Evolutionary conservation across 495 filamentous ascomycete species (phyloP), one percentile per base, ranked within the genome.

Genomic region (Acidiella bohemica): DNA sequence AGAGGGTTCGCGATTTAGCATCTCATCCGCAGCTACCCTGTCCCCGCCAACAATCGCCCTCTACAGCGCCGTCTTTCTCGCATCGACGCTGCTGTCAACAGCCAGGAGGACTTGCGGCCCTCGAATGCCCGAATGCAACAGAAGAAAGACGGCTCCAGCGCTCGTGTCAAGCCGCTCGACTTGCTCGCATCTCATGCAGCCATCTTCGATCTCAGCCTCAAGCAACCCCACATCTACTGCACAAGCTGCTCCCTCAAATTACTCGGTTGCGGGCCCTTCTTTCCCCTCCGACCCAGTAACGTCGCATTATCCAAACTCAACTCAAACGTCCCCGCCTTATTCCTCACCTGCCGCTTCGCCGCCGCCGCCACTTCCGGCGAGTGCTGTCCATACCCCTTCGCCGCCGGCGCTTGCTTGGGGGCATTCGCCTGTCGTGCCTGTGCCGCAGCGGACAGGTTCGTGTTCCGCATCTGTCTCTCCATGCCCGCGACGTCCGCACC

Each of bases 261-360:
- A 42, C 59, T 63, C 19, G 54, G 49, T 32, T 28, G 22, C 34
- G 14, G 42, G 20, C 18, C 41, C 40, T 59, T 74, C 55, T 75
- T 72, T 3, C 72, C 72, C 47, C 90, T 68, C 45, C 86, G 71
- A 7, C 85, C 86, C 0, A 97, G 63, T 41, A 97, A 63, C 17
- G 86, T 94, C 3, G 92, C 78, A 41, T 85, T 84, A 43, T 93
- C 82, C 12, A 97, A 64, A 55, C 75, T 94, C 22, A 97, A 69
- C 59, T 97, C 90, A 49, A 97, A 97, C 1, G 80, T 75, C 16
- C 75, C 78, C 16, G 47, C 47, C 35, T 75, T 68, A 40, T 72
- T 70, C 43, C 69, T 70, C 9, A 83, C 81, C 50, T 81, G 76
- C 51, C 78, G 73, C 58, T 76, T 77, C n/a, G 81, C 84, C 5